Conservation (phyloP, 2,329 filamentous ascomycete species). For the Hymenoscyphus linearis region DNA sequence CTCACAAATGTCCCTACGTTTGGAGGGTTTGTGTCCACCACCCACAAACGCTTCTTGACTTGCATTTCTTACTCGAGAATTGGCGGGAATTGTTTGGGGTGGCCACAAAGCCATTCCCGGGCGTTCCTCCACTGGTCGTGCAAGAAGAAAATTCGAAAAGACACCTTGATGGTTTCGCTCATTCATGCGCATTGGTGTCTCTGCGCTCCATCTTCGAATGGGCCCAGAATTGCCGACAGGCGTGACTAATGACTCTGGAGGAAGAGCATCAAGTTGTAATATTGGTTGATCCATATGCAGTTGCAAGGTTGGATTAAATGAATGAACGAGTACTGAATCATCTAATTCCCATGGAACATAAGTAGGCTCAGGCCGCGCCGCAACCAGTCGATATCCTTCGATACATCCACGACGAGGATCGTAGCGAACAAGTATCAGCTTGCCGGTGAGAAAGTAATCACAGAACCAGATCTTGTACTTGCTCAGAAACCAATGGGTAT, state of each 20-base stretch:
- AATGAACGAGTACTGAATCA: constrained; percentile 60
- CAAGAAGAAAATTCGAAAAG: constrained; percentile 64
- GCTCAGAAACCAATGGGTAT: constrained; percentile 80
- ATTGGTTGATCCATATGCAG: constrained; percentile 73
- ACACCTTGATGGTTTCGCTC: constrained; percentile 42
- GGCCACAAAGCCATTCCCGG: constrained; percentile 63
- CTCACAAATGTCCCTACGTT: constrained; percentile 57
- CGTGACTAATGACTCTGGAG: constrained; percentile 11
- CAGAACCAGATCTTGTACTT: constrained; percentile 81
- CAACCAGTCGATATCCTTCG: constrained; percentile 72
- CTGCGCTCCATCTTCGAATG: constrained; percentile 38
- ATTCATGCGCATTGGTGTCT: constrained; percentile 49
- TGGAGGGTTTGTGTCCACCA: constrained; percentile 42
- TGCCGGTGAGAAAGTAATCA: constrained; percentile 67
- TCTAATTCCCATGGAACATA: constrained; percentile 63
- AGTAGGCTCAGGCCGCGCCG: constrained; percentile 50
- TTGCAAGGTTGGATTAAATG: constrained; percentile 64
- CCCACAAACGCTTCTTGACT: constrained; percentile 39
- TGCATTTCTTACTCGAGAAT: constrained; percentile 41
- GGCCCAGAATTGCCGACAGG: constrained; percentile 14
- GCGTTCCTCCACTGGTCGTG: constrained; percentile 41
- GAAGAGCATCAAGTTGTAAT: constrained; percentile 44
- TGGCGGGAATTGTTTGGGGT: constrained; percentile 61
- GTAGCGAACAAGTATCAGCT: constrained; percentile 71
- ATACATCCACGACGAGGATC: constrained; percentile 69